Evolutionary conservation across 371 early-diverging fungal genomes (phyloP).

Genomic region (Mucor circinelloides): DNA sequence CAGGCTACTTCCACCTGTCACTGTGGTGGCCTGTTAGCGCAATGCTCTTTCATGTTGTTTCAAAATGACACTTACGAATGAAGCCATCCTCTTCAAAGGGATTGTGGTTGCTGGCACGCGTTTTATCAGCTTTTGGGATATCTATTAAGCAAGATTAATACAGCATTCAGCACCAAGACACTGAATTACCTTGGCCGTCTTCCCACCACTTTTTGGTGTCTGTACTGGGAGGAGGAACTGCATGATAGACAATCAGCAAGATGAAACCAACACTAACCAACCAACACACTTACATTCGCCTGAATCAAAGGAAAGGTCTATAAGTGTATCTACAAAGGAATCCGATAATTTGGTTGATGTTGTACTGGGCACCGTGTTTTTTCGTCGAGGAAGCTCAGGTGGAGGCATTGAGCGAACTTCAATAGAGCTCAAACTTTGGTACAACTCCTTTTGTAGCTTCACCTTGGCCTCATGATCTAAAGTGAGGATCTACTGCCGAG

Average conservation of each 20-base stretch:
- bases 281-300: slow-evolving; percentile 9
- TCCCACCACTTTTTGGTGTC: slow-evolving; percentile 52
- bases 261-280: not conserved
- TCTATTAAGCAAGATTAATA: slow-evolving; percentile 1
- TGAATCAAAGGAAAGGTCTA: slow-evolving; percentile 24
- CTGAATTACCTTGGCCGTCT: slow-evolving; percentile 24
- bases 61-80: not conserved
- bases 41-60: not conserved
- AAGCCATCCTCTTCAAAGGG: slow-evolving; percentile 36
- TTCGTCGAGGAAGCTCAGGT: slow-evolving; percentile 28
- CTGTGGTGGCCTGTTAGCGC: not conserved
- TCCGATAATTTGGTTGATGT: slow-evolving; percentile 28
- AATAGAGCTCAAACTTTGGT: slow-evolving; percentile 44
- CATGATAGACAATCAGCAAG: not conserved
- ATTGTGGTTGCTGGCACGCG: slow-evolving; percentile 21
- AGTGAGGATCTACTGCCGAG: slow-evolving; percentile 27
- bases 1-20: slow-evolving; percentile 4
- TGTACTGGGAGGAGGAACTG: slow-evolving; percentile 47
- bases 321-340: slow-evolving; percentile 29
- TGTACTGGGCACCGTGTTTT: slow-evolving; percentile 9
- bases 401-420: slow-evolving; percentile 17
- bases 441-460: slow-evolving; percentile 48
- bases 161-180: not conserved
- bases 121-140: slow-evolving; percentile 34
- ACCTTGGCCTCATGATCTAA: slow-evolving; percentile 46